Conservation (phyloP, 345 rosid species). For the Physaria fendleri region DNA sequence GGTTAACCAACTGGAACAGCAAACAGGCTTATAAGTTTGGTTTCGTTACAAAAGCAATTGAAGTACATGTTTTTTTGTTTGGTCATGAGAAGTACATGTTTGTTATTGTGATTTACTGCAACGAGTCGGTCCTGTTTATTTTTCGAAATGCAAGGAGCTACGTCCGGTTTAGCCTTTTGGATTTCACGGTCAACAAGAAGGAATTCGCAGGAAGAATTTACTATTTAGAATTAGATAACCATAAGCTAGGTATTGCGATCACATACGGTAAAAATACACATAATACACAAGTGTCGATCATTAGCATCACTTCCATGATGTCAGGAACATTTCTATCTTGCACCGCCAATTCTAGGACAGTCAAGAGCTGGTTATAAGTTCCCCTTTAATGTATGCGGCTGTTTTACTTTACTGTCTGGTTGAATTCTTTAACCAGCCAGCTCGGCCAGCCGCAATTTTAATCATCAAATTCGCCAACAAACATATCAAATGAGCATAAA, state of each 20-base stretch:
- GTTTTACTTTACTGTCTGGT: slow-evolving; percentile 73
- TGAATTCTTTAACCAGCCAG: slow-evolving; percentile 64
- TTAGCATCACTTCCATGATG: neutral
- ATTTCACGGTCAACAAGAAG: neutral
- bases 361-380: slow-evolving; percentile 64
- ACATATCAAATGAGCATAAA: neutral
- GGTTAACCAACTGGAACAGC: neutral
- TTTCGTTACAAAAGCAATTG: neutral
- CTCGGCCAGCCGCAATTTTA: slow-evolving; percentile 95
- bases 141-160: neutral
- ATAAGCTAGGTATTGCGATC: neutral
- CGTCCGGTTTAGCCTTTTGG: neutral
- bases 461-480: neutral
- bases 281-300: neutral
- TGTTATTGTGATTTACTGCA: neutral
- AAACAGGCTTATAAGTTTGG: neutral
- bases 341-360: slow-evolving; percentile 50
- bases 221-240: neutral
- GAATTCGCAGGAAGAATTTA: neutral
- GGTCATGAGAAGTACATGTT: neutral
- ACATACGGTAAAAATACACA: neutral
- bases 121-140: too few species aligned
- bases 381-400: slow-evolving; percentile 55
- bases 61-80: neutral
- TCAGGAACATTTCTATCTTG: slow-evolving; percentile 53